Evolutionary conservation across 1,284 basidiomycete genomes (phyloP).

Genomic region (Boletus albobrunnescens): DNA sequence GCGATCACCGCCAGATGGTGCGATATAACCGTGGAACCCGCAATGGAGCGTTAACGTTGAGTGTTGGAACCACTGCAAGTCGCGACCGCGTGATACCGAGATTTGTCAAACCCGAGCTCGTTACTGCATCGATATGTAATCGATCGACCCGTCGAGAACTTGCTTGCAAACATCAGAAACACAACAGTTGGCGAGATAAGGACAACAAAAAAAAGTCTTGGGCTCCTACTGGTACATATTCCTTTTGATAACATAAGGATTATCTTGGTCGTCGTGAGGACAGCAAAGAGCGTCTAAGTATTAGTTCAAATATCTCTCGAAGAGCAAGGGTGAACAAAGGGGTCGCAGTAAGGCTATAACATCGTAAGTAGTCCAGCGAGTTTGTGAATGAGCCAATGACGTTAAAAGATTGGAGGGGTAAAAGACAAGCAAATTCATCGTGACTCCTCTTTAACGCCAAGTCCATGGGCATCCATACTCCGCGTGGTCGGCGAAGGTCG

Average conservation of each 20-base stretch:
- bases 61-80: background rate
- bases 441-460: slow-evolving; percentile 26
- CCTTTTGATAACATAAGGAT: slow-evolving; percentile 7
- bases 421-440: background rate
- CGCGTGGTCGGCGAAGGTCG: slow-evolving; percentile 25
- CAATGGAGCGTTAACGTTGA: slow-evolving; percentile 3
- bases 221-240: slow-evolving; percentile 15
- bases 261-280: slow-evolving; percentile 2
- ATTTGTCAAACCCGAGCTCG: background rate
- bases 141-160: no score
- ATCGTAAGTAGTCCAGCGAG: slow-evolving; percentile 2
- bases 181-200: background rate
- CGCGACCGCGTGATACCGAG: background rate
- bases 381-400: background rate
- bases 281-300: slow-evolving; percentile 4
- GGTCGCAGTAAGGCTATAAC: background rate
- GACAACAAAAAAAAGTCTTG: slow-evolving; percentile 9
- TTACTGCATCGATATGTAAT: background rate
- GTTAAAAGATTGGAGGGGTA: background rate
- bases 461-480: slow-evolving; percentile 14
- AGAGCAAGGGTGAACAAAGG: no score
- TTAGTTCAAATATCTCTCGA: slow-evolving; percentile 8
- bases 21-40: slow-evolving; percentile 24
- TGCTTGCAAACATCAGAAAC: background rate
- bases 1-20: slow-evolving; percentile 8